These are phyloP conservation scores for Globisporangium camurandrum DNA, from an alignment of 352 stramenopile genomes.

Conservation along the genomic window DNA sequence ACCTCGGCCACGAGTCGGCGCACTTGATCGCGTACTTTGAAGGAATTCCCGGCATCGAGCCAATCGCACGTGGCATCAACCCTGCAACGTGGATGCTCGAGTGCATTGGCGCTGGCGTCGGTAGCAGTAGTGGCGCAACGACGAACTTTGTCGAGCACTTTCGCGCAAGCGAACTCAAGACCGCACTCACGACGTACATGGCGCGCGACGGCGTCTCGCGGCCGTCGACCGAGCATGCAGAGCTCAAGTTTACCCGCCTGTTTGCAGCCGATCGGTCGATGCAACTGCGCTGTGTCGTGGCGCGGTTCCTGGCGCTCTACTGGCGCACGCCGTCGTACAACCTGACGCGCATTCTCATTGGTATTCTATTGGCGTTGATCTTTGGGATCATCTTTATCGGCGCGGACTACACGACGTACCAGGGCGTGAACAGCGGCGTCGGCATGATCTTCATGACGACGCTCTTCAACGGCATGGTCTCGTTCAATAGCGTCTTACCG, in stretches of 20 bases:
- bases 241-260: slow-evolving; percentile 13
- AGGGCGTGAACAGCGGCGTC: slow-evolving; percentile 24
- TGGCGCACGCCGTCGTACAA: slow-evolving; percentile 88
- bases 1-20: slow-evolving; percentile 17
- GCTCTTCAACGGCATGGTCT: slow-evolving; percentile 11
- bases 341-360: slow-evolving; percentile 48
- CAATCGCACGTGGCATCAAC: slow-evolving; percentile 35
- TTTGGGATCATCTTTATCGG: slow-evolving; percentile 49
- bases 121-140: background rate
- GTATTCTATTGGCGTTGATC: slow-evolving; percentile 44
- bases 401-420: slow-evolving; percentile 29
- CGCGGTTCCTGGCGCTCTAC: slow-evolving; percentile 39
- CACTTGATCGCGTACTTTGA: slow-evolving; percentile 27
- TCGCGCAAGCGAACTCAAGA: slow-evolving; percentile 7
- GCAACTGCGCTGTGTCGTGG: slow-evolving; percentile 7
- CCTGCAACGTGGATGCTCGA: slow-evolving; percentile 17
- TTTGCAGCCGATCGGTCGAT: slow-evolving; percentile 6
- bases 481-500: slow-evolving; percentile 8
- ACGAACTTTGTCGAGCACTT: slow-evolving; percentile 9
- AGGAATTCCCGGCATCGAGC: slow-evolving; percentile 9
- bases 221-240: slow-evolving; percentile 5
- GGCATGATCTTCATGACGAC: slow-evolving; percentile 13
- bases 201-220: slow-evolving; percentile 2
- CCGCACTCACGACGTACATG: slow-evolving; percentile 7
- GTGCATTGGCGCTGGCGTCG: slow-evolving; percentile 21